phyloP scores from a whole-genome alignment of 305 asterid species.

The Solanum hybrid region DNA sequence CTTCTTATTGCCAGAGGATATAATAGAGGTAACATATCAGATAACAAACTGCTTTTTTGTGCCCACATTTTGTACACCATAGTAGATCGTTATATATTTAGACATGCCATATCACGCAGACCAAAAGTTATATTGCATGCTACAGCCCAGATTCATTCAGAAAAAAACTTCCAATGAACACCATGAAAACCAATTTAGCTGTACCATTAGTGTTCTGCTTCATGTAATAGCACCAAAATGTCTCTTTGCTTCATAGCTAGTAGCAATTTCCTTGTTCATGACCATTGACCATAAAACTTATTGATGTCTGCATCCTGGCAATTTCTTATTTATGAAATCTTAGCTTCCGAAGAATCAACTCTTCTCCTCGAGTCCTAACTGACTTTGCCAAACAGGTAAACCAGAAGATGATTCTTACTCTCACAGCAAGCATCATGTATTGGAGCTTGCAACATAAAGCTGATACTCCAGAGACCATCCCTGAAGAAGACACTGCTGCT shows the following conservation, averaged over 20 bases:
- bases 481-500: constrained; percentile 3
- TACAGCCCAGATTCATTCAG: neutral
- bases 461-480: constrained; percentile 16
- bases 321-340: neutral
- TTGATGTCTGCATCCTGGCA: neutral
- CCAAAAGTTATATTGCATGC: neutral
- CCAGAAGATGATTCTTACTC: constrained; percentile 72
- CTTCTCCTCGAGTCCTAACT: neutral
- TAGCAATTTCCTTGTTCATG: neutral
- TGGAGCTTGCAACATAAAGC: constrained; percentile 66
- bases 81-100: neutral
- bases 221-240: neutral
- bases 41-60: neutral
- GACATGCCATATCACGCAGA: neutral
- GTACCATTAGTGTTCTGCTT: neutral
- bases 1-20: constrained; percentile 89
- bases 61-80: neutral
- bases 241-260: neutral
- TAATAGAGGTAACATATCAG: constrained; percentile 48
- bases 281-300: neutral
- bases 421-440: constrained; percentile 85
- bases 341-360: neutral
- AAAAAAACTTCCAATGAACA: neutral
- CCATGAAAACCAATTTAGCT: neutral
- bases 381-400: constrained; percentile 42